A percentile compares a stretch with the other conserved stretches of the same genome.
Evolutionary conservation across 495 filamentous ascomycete species (phyloP).

Genomic region (Pseudomonodictys pantanalensis): DNA sequence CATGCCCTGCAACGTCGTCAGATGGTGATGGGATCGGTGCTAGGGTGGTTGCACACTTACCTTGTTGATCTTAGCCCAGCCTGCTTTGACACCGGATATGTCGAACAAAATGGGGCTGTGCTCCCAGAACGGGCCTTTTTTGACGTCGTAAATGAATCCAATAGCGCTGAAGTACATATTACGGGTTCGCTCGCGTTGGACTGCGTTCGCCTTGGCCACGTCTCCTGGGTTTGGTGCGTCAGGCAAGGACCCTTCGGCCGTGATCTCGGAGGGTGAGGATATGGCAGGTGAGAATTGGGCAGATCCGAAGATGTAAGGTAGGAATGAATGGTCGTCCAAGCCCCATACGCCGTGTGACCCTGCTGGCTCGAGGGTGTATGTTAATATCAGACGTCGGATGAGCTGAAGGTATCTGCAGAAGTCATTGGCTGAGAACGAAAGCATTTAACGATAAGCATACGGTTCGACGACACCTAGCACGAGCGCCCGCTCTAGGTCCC

Average conservation of each 20-base stretch:
- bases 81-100: slow-evolving; percentile 81
- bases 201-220: slow-evolving; percentile 62
- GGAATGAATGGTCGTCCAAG: slow-evolving; percentile 92
- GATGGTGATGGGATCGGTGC: slow-evolving; percentile 9
- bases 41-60: slow-evolving; percentile 40
- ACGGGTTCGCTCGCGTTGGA: slow-evolving; percentile 62
- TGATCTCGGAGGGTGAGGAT: slow-evolving; percentile 53
- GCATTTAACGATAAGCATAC: slow-evolving; percentile 46
- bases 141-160: slow-evolving; percentile 97
- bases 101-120: slow-evolving; percentile 95
- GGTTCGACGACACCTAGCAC: slow-evolving; percentile 79
- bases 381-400: slow-evolving; percentile 78
- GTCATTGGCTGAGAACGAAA: slow-evolving; percentile 1
- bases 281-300: slow-evolving; percentile 81
- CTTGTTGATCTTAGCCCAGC: slow-evolving; percentile 99
- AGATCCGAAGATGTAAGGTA: slow-evolving; percentile 95
- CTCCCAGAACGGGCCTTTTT: slow-evolving; percentile 96
- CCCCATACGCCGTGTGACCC: slow-evolving; percentile 97
- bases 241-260: slow-evolving; percentile 69
- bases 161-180: slow-evolving; percentile 99
- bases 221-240: slow-evolving; percentile 67
- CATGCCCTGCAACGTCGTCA: slow-evolving; percentile 54
- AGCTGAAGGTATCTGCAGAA: slow-evolving; percentile 74
- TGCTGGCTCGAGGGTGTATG: slow-evolving; percentile 93
- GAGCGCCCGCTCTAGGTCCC: slow-evolving; percentile 68